These are phyloP conservation scores for Neurospora sp. DNA, from an alignment of 495 filamentous ascomycete species.

Conservation along the genomic window DNA sequence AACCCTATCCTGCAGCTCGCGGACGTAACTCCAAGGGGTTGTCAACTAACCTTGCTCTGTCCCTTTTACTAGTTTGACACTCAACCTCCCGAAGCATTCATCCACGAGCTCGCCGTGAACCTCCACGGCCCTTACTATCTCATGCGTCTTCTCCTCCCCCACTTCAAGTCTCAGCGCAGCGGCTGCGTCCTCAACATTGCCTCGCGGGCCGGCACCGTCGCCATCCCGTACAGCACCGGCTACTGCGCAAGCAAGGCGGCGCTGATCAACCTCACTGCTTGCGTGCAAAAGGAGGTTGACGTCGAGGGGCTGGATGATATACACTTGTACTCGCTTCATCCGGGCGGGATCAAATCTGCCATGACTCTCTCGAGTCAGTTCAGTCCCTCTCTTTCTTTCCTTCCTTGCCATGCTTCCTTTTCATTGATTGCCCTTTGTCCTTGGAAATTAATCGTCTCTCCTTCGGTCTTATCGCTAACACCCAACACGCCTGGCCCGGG, in stretches of 20 bases:
- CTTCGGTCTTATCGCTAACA: no score
- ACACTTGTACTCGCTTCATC: slow-evolving; percentile 25
- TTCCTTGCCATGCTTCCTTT: no score
- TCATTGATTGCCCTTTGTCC: no score
- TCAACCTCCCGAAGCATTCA: slow-evolving; percentile 31
- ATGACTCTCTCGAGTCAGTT: slow-evolving; percentile 23
- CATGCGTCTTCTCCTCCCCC: slow-evolving; percentile 21
- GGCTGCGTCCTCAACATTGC: slow-evolving; percentile 26
- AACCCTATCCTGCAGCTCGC: neutral
- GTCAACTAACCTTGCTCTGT: neutral
- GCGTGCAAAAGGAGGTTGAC: slow-evolving; percentile 23
- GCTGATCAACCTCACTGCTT: slow-evolving; percentile 26
- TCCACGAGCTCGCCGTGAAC: slow-evolving; percentile 48
- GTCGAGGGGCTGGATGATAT: slow-evolving; percentile 18
- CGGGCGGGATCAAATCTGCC: slow-evolving; percentile 23
- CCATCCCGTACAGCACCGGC: slow-evolving; percentile 21
- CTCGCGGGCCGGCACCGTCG: slow-evolving; percentile 22
- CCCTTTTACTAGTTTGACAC: slow-evolving; percentile 10
- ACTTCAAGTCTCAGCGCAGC: slow-evolving; percentile 13
- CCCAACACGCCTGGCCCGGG: neutral
- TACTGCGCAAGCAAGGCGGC: slow-evolving; percentile 28
- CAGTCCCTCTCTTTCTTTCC: no score
- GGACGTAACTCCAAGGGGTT: neutral
- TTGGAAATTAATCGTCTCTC: no score
- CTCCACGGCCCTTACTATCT: slow-evolving; percentile 40